Base-by-base conservation (phyloP, 225 moss, liverwort and hornwort genomes). In the Bryum argenteum region DNA sequence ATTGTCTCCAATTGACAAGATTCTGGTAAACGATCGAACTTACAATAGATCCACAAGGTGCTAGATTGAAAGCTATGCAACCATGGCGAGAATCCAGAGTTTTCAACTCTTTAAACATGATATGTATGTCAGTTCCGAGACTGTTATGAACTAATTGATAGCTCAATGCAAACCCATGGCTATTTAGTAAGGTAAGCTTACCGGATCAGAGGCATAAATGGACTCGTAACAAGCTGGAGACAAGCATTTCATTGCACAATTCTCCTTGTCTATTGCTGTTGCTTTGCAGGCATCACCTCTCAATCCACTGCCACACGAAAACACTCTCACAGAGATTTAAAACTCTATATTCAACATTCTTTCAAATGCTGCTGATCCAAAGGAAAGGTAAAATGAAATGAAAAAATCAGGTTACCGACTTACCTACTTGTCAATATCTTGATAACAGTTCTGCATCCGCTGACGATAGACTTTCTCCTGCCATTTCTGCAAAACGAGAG, bases 161-260 rank as follows among this genome's bases (percentile, higher is more conserved):
- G 40, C 61, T 60, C 20, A 59, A 20, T 44, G 44, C 5, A 60
- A 48, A 10, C 41, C 2, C 51, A 51, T 33, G 33, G 33, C 1
- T 33, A 6, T 33, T 33, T 33, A 2, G 33, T 33, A 33, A 33
- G 50, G 71, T 8, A 40, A 76, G n/a, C 81, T 61, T 80, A 95
- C 95, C 55, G 91, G 68, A 70, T 96, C 95, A 79, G 74, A 67
- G 8, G 87, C 91, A 72, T 96, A 96, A 43, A 87, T 67, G 17
- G 80, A 70, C 55, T 80, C 80, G 65, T 96, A 96, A 63, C 93
- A 96, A 50, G 77, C 21, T 19, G 71, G 51, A 69, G 93, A 96
- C 39, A 93, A 73, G 73, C 95, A 96, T 45, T 76, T 77, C 65
- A 96, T 82, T 33, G 89, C 91, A 74, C 95, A 96, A 19, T 96